Evolutionary conservation across 768 basidiomycete genomes (phyloP).

Genomic region (Clitopilus hobsonii): DNA sequence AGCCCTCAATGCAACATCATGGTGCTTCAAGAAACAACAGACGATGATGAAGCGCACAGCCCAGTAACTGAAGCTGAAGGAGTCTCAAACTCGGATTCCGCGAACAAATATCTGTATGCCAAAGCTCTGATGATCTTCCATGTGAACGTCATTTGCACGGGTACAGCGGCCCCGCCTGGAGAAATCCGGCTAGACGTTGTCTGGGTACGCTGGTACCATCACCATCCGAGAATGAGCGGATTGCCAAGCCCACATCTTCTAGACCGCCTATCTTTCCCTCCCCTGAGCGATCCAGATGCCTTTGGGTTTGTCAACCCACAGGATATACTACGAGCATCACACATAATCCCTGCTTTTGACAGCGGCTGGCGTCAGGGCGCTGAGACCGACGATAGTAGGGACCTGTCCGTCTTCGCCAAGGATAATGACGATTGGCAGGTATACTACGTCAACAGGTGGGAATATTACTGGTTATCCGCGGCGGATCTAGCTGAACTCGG

Average conservation of each 20-base stretch:
- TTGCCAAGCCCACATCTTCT: background rate
- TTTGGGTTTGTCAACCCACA: conserved; percentile 10
- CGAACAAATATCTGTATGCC: conserved; percentile 26
- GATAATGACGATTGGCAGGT: conserved; percentile 16
- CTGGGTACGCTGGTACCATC: conserved; percentile 34
- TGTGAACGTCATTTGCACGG: conserved; percentile 3
- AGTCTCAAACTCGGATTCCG: too few species aligned
- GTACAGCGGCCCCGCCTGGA: background rate
- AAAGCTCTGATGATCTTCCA: conserved; percentile 27
- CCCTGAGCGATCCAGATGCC: background rate
- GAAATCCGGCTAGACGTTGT: conserved; percentile 22
- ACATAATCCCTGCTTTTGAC: conserved; percentile 25
- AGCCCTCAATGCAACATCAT: conserved; percentile 26
- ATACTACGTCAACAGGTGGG: conserved; percentile 27
- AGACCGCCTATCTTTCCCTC: background rate
- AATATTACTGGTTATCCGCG: background rate
- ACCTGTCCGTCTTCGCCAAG: background rate
- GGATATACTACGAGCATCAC: conserved; percentile 17
- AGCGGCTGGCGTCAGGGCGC: conserved; percentile 12
- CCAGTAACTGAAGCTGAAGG: too few species aligned
- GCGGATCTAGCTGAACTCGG: background rate
- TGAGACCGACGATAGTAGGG: conserved; percentile 3
- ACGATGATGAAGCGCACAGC: conserved; percentile 13
- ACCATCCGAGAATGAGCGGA: conserved; percentile 4
- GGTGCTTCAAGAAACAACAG: conserved; percentile 12